Conservation (phyloP, 176 grass and related monocot species). For the Lolium rigidum region DNA sequence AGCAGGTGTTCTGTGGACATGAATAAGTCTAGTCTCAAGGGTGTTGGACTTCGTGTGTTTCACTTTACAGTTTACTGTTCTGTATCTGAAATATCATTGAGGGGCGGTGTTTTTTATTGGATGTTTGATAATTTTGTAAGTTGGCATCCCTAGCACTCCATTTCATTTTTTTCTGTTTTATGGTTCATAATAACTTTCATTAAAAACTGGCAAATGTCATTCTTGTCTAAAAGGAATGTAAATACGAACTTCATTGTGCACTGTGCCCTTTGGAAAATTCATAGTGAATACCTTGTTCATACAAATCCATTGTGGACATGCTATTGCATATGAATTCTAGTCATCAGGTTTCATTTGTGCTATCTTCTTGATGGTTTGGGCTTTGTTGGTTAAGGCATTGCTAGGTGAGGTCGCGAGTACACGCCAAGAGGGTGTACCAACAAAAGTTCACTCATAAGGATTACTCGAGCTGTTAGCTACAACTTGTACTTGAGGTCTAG, state of each 20-base stretch:
- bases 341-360: not conserved
- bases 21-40: not conserved
- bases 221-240: not conserved
- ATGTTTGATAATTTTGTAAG: not conserved
- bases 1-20: not conserved
- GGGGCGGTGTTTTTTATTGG: not conserved
- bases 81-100: not conserved
- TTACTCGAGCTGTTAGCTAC: no score
- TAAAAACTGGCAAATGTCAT: not conserved
- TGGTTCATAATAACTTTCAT: not conserved
- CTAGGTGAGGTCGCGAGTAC: not conserved
- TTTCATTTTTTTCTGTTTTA: not conserved
- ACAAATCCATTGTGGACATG: not conserved
- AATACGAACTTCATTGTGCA: not conserved
- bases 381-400: not conserved
- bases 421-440: not conserved
- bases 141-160: not conserved
- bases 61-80: not conserved
- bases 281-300: not conserved
- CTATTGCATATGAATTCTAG: not conserved
- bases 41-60: not conserved
- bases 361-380: not conserved
- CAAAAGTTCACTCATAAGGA: not conserved
- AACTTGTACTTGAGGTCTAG: no score
- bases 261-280: not conserved